phyloP scores from a whole-genome alignment of 2,329 filamentous ascomycete species.

The Aspergillus texensis region DNA sequence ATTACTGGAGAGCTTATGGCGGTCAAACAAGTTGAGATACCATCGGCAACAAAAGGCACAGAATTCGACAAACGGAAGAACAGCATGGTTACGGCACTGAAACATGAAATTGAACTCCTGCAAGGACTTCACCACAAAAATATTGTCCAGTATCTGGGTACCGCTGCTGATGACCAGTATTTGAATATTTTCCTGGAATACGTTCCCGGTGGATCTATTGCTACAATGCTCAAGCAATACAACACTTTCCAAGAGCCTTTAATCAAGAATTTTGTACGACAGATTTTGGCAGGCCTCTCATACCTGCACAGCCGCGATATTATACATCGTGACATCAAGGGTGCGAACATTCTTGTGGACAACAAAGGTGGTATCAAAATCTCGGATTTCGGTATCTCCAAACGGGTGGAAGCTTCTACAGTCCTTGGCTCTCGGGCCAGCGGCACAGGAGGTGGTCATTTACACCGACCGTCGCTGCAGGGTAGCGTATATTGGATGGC shows the following conservation, averaged over 20 bases:
- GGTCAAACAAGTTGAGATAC: slow-evolving; percentile 96
- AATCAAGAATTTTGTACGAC: slow-evolving; percentile 93
- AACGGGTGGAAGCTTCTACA: slow-evolving; percentile 91
- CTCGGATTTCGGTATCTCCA: slow-evolving; percentile 97
- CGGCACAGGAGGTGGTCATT: slow-evolving; percentile 41
- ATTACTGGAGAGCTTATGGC: slow-evolving; percentile 97
- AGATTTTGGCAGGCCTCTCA: slow-evolving; percentile 88
- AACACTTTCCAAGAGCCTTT: slow-evolving; percentile 91
- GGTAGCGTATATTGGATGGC: slow-evolving; percentile 99
- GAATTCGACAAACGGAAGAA: slow-evolving; percentile 90
- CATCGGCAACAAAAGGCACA: slow-evolving; percentile 73
- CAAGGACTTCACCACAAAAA: slow-evolving; percentile 94
- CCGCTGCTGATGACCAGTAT: slow-evolving; percentile 84
- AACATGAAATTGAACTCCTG: slow-evolving; percentile 92
- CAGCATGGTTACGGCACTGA: slow-evolving; percentile 95
- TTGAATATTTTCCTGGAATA: slow-evolving; percentile 99
- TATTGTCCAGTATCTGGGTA: slow-evolving; percentile 97
- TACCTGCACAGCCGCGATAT: slow-evolving; percentile 95
- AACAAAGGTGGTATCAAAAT: slow-evolving; percentile 99
- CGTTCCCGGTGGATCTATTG: slow-evolving; percentile 93
- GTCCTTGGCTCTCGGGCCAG: slow-evolving; percentile 60
- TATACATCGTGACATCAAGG: slow-evolving; percentile 98
- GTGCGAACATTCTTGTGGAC: slow-evolving; percentile 96
- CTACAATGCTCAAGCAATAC: slow-evolving; percentile 98
- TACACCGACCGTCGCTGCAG: slow-evolving; percentile 74